Base-by-base conservation (phyloP, 2,329 filamentous ascomycete species). In the Trichoderma gracile region DNA sequence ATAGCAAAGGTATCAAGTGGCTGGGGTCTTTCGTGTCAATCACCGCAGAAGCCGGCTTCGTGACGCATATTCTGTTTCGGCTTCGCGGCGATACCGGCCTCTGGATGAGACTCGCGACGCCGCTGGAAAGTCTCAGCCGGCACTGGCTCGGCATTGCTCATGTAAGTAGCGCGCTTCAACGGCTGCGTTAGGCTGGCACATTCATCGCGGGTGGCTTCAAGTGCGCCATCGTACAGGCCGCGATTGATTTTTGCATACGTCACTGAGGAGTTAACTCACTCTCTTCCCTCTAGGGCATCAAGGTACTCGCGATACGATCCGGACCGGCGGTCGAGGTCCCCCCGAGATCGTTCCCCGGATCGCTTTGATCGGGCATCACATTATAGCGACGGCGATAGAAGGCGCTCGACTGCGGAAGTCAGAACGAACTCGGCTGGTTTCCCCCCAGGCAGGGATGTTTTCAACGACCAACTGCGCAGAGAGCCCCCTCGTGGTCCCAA, bases 401-500 rank as follows among this genome's bases (percentile, higher is more conserved):
- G 91, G 63, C 86, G 89, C 57, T 88, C 87, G n/a, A 85, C 82
- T 2, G 80, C 81, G 60, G 86, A 88, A 71, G 80, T 78, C 54
- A 80, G 85, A 66, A 75, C 80, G 38, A 87, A 85, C 71, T 80
- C 81, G 63, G 81, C 84, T 30, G 78, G 81, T n/a, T 91, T 91
- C 66, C 84, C 83, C 69, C 76, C 83, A 1, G 84, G 82, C 69
- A 82, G 87, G 68, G 86, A 88, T 68, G 74, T 72, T 14, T 87
- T 87, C 67, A 81, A 82, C 62, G 84, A 87, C 70, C 73, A 82
- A 69, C 68, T 83, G 73, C 74, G 80, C 33, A 84, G 89, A 68
- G 91, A 96, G 68, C 89, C 91, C 2, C 93, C 93, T 3, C 85
- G 92, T 63, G 93, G 91, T 0, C 92, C 93, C 12, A 92, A 93